Base-by-base conservation (phyloP, 805 yeast species). In the Wickerhamiella slavikovae region DNA sequence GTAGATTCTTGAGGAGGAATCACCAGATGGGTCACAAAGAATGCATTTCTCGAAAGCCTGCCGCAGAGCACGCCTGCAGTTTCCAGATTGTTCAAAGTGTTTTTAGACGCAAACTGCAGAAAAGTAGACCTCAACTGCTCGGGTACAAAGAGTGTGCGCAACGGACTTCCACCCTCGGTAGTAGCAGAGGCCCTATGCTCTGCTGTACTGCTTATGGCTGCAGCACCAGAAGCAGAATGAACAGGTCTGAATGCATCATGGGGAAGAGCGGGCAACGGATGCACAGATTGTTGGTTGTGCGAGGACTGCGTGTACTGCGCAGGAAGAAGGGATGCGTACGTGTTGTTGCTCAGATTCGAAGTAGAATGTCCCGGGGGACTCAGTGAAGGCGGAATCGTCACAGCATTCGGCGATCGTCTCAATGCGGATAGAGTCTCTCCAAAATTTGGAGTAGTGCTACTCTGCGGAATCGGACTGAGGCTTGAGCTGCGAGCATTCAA, bases 61-160 rank as follows among this genome's bases (percentile, higher is more conserved):
- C 78, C 79, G 43, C 76, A 67, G 18, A 71, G 53, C 14, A 71
- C 66, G 9, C 78, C 79, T 42, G 77, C 71, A 0, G 77, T 71
- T 41, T 71, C 79, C 11, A 71, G 48, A 23, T 61, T 62, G 11
- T 47, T 48, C 2, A 27, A 15, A 1, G 79, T 71, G 40, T 71
- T 71, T 3, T 48, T 36, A 12, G 45, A 38, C 1, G 77, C 71
- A 9, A 66, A 42, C 15, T 45, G 40, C 6, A 68, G 49, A 38
- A 71, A 71, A 15, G 42, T 35, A 1, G 45, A 33, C 18, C 64
- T 54, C 13, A 71, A 48, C 16, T 48, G 47, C 0, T 46, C 30
- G 1, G 78, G 73, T 9, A 69, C 43, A 40, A 58, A 68, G 2
- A 68, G 45, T 0, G 66, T 54, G 30, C 74, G 54, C 29, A 71